These are phyloP conservation scores for Verbena officinalis DNA, from an alignment of 257 asterid genomes.

Conservation along the genomic window DNA sequence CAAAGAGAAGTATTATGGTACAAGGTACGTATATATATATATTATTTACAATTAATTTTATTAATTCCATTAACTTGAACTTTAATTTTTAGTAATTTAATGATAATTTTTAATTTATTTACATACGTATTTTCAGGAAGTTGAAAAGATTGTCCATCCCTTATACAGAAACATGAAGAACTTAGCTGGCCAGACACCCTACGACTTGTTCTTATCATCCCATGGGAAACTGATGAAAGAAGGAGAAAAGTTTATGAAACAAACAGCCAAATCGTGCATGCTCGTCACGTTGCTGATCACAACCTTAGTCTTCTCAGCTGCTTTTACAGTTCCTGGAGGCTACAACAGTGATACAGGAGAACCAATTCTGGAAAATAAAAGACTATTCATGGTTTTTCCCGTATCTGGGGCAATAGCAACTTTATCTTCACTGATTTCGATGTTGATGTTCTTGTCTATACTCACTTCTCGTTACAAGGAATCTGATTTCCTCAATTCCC, in stretches of 20 bases:
- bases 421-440: slow-evolving; percentile 34
- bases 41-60: too few relatives aligned
- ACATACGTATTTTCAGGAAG: slow-evolving; percentile 24
- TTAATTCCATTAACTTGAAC: too few relatives aligned
- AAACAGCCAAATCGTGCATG: slow-evolving; percentile 41
- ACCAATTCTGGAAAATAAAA: slow-evolving; percentile 24
- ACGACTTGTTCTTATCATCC: slow-evolving; percentile 20
- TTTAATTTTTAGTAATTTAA: too few relatives aligned
- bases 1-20: slow-evolving; percentile 45
- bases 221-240: slow-evolving; percentile 34
- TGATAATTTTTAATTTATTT: too few relatives aligned
- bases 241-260: slow-evolving; percentile 46
- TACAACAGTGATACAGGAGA: slow-evolving; percentile 28
- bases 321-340: slow-evolving; percentile 48
- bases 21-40: slow-evolving; percentile 31
- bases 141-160: slow-evolving; percentile 37
- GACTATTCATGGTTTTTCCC: slow-evolving; percentile 30
- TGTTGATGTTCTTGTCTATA: slow-evolving; percentile 42
- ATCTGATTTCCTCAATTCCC: slow-evolving; percentile 29
- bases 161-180: slow-evolving; percentile 23
- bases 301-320: slow-evolving; percentile 42
- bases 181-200: slow-evolving; percentile 23
- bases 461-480: slow-evolving; percentile 42
- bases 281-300: slow-evolving; percentile 40
- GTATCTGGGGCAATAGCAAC: slow-evolving; percentile 39